phyloP scores from a whole-genome alignment of 345 rosid species.

The Combretum micranthum region DNA sequence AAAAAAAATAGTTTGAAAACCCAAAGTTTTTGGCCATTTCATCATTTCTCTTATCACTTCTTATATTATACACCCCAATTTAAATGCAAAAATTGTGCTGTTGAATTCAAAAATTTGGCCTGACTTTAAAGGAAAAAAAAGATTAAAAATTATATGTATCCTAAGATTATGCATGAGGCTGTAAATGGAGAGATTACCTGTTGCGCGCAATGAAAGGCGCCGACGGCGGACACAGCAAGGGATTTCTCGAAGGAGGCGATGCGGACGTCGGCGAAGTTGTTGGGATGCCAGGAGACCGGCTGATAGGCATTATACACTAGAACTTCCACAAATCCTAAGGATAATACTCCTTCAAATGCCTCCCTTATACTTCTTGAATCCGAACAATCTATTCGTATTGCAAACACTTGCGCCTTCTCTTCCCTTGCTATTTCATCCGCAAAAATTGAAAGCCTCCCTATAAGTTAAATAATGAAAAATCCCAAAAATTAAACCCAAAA shows the following conservation, averaged over 20 bases:
- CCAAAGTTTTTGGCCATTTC: too few species aligned
- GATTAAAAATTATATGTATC: too few species aligned
- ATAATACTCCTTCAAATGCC: constrained; percentile 93
- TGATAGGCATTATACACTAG: constrained; percentile 84
- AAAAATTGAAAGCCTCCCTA: constrained; percentile 66
- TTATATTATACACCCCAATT: too few species aligned
- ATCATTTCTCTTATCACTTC: too few species aligned
- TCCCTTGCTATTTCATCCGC: constrained; percentile 98
- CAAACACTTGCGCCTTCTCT: constrained; percentile 88
- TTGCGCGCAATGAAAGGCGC: constrained; percentile 84
- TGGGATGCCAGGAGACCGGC: constrained; percentile 39
- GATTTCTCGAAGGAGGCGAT: constrained; percentile 74
- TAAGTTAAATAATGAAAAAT: not conserved
- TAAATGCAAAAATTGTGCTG: too few species aligned
- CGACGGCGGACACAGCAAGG: constrained; percentile 57
- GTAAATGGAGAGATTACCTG: constrained; percentile 30
- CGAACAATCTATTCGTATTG: constrained; percentile 88
- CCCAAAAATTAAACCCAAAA: not conserved
- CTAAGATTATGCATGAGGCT: too few species aligned
- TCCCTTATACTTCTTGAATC: constrained; percentile 76
- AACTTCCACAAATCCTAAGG: constrained; percentile 84
- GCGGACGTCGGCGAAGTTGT: constrained; percentile 54
- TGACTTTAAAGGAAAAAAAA: too few species aligned
- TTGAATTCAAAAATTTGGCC: too few species aligned
- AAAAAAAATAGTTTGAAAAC: too few species aligned